A percentile compares a stretch with the other conserved stretches of the same genome.
These are phyloP conservation scores for Ophiostoma pallidulum DNA, from an alignment of 2,329 filamentous ascomycete species.

Conservation along the genomic window DNA sequence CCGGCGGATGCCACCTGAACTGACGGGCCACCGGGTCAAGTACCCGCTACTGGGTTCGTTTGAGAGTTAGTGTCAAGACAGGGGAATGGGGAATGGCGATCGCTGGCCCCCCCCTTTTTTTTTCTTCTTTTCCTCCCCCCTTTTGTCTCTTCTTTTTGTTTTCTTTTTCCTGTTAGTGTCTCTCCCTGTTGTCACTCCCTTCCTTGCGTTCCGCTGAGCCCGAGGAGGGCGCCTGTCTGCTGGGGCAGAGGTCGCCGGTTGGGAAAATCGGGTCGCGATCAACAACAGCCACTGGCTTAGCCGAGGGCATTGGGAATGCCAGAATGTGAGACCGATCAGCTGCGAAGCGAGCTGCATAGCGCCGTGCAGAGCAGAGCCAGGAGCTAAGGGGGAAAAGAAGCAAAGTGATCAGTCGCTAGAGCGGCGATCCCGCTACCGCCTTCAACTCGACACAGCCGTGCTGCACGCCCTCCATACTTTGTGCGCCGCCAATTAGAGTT, in stretches of 20 bases:
- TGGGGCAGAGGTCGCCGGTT: background rate
- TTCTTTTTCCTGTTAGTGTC: conserved; percentile 1
- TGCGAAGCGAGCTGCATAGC: too few species aligned
- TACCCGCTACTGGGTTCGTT: conserved; percentile 13
- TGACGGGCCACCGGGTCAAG: conserved; percentile 11
- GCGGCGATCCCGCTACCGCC: background rate
- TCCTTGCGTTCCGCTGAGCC: background rate
- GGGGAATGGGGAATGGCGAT: conserved; percentile 13
- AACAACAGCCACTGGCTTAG: conserved; percentile 2
- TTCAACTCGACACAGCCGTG: background rate
- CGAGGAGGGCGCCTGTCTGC: background rate
- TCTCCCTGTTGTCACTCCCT: conserved; percentile 5
- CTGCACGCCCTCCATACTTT: background rate
- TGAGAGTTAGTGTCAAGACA: conserved; percentile 9
- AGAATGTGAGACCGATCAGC: too few species aligned
- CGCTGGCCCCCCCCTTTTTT: conserved; percentile 6
- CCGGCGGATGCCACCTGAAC: background rate
- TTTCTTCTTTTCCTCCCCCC: background rate
- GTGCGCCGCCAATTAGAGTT: conserved; percentile 5
- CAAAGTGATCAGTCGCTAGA: conserved; percentile 6
- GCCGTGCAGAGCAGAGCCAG: background rate
- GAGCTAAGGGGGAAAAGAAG: background rate
- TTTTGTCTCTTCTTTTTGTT: background rate
- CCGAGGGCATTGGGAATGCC: conserved; percentile 4
- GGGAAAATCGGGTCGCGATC: conserved; percentile 4